Evolutionary conservation across 1,139 yeast genomes (phyloP), one percentile per base, ranked within the genome.

Genomic region (Kodamaea suecica): DNA sequence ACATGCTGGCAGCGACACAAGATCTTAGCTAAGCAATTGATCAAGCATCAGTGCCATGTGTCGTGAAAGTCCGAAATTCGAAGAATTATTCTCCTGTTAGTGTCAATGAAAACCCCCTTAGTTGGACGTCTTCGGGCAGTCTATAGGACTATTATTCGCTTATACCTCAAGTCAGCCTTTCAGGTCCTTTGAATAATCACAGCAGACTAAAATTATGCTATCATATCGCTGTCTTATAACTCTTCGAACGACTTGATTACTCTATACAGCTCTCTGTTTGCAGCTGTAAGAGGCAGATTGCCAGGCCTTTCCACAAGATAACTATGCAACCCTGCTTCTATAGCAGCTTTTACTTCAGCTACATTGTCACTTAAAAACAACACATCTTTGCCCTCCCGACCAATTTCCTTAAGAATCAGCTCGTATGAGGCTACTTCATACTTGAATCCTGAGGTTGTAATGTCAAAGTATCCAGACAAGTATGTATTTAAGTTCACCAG

Each of bases 401-500:
- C 69, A 23, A 84, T 74, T n/a, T 52, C 61, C n/a, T 54, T 40
- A 6, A 76, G 53, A 24, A 90, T 90, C 27, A 56, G 71, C 7
- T 35, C 45, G 55, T 90, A 90, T 6, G 95, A 84, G 5, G 50
- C 31, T 0, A 58, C 28, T 15, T 76, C 82, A 12, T 65, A 67
- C 55, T 90, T 90, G 45, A 67, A 75, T 0, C 97, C 97, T 1
- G 90, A 78, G 9, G 90, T 86, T 31, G 80, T 78, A 27, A 95
- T 86, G 57, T 90, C 97, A 52, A 78, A 90, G 60, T 87, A 88
- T 4, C 84, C 95, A 5, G 65, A 47, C 23, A 90, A 54, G 19
- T 56, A 52, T 1, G 60, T 55, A 34, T 77, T 84, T 52, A 87
- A 57, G 55, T 84, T 83, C 13, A 59, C 48, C 11, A 30, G 10